Evolutionary conservation across 1,139 yeast species (phyloP), one percentile per base, ranked within the genome.

Genomic region (Suhomyces guaymorum): DNA sequence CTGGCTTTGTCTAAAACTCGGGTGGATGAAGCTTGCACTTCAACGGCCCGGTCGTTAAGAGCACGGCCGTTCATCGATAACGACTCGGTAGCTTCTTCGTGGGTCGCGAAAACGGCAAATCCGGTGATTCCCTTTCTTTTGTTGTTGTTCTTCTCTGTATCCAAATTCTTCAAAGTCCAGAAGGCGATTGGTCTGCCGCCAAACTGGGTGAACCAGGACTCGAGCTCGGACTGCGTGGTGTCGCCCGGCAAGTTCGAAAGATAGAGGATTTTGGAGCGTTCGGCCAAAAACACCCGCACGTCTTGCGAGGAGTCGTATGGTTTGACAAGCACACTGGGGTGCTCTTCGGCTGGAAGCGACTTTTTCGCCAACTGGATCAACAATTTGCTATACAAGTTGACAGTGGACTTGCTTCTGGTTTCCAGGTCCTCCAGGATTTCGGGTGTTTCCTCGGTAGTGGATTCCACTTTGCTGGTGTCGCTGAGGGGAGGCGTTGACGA

Each of bases 151-250:
- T 48, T 51, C 28, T 37, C 38, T 26, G 65, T 62, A 25, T 80
- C 83, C 23, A 79, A 72, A 11, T 73, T 69, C 51, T 82, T 82
- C 37, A 89, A 68, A 1, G 94, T 81, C 96, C 96, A 88, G 54
- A 88, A 86, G 6, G 96, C 94, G 32, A 86, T 73, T 1, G 96
- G 95, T 30, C 92, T 72, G 3, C 88, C 84, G 2, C 95, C 95
- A 54, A 75, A 82, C 54, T 85, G 95, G 4, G 89, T 79, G 54
- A 88, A 88, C 96, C 97, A 90, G 25, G 83, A 74, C 62, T 90
- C 97, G 33, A 90, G 66, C 57, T 90, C 97, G 25, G 89, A 75
- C 58, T 89, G 97, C 1, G 96, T 89, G 4, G 94, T 86, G 50
- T 89, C 97, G 25, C 69, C 68, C 2, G 96, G 90, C 45, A 90